Evolutionary conservation across 2,329 filamentous ascomycete genomes (phyloP).

Genomic region (Alternaria sp.): DNA sequence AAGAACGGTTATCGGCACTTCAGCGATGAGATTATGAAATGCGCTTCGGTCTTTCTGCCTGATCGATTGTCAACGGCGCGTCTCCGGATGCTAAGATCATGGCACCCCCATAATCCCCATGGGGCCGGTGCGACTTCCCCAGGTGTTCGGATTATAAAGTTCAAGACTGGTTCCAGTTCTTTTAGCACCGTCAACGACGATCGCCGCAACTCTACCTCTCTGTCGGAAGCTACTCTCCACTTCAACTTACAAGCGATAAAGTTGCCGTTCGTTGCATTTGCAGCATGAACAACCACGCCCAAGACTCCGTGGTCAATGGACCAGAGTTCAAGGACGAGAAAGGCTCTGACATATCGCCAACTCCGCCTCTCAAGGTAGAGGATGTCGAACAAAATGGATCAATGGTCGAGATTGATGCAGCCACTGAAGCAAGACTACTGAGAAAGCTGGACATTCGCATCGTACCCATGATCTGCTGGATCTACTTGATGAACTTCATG

Average conservation of each 20-base stretch:
- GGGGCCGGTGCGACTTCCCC: constrained; percentile 15
- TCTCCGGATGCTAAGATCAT: constrained; percentile 20
- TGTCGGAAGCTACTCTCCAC: background rate
- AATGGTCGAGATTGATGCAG: constrained; percentile 49
- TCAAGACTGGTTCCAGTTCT: constrained; percentile 12
- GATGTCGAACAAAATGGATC: constrained; percentile 21
- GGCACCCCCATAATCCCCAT: constrained; percentile 20
- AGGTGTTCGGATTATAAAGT: constrained; percentile 16
- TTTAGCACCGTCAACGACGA: constrained; percentile 10
- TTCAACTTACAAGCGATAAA: background rate
- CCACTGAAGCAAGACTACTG: constrained; percentile 57
- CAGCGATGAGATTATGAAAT: background rate
- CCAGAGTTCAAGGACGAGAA: constrained; percentile 21
- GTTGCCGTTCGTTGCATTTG: background rate
- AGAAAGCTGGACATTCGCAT: constrained; percentile 59
- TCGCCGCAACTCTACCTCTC: constrained; percentile 4
- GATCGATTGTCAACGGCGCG: constrained; percentile 18
- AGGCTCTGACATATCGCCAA: constrained; percentile 19
- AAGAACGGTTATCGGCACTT: constrained; percentile 18
- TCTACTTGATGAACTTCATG: constrained; percentile 57
- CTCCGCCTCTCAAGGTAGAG: constrained; percentile 22
- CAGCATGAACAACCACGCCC: constrained; percentile 9
- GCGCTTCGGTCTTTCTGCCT: background rate
- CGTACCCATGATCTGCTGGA: constrained; percentile 63
- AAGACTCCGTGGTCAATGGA: background rate